Evolutionary conservation across 2,329 filamentous ascomycete species (phyloP).

Genomic region (Clonostachys solani): DNA sequence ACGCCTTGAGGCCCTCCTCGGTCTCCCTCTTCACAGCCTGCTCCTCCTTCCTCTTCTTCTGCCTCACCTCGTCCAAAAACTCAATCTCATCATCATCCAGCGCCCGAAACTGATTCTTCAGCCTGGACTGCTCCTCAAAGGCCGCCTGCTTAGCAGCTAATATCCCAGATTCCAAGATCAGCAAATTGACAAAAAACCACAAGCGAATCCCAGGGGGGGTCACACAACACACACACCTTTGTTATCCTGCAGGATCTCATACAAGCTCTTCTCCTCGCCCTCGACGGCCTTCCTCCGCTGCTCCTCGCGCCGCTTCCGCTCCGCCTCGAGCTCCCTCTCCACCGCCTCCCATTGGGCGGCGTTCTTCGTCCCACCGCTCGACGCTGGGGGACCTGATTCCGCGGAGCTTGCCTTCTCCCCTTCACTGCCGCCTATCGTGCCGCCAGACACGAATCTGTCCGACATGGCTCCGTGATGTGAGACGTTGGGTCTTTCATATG

Average conservation of each 20-base stretch:
- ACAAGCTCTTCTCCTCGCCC: slow-evolving; percentile 58
- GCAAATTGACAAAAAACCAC: background rate
- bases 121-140: slow-evolving; percentile 68
- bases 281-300: slow-evolving; percentile 35
- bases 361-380: slow-evolving; percentile 9
- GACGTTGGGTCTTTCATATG: too few species aligned
- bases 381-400: background rate
- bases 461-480: slow-evolving; percentile 29
- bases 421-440: slow-evolving; percentile 33
- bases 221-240: slow-evolving; percentile 52
- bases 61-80: slow-evolving; percentile 60
- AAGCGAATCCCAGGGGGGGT: background rate
- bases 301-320: slow-evolving; percentile 49
- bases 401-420: slow-evolving; percentile 6
- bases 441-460: slow-evolving; percentile 51
- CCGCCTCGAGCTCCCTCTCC: slow-evolving; percentile 59
- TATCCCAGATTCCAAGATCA: background rate
- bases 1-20: slow-evolving; percentile 50
- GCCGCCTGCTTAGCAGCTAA: slow-evolving; percentile 75
- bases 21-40: slow-evolving; percentile 49
- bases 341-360: slow-evolving; percentile 58
- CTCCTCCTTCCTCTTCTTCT: slow-evolving; percentile 46
- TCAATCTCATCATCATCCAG: slow-evolving; percentile 77
- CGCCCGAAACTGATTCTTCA: slow-evolving; percentile 74
- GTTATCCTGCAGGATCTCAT: slow-evolving; percentile 74